phyloP scores from a whole-genome alignment of 257 asterid species.

The Solanum chaucha region DNA sequence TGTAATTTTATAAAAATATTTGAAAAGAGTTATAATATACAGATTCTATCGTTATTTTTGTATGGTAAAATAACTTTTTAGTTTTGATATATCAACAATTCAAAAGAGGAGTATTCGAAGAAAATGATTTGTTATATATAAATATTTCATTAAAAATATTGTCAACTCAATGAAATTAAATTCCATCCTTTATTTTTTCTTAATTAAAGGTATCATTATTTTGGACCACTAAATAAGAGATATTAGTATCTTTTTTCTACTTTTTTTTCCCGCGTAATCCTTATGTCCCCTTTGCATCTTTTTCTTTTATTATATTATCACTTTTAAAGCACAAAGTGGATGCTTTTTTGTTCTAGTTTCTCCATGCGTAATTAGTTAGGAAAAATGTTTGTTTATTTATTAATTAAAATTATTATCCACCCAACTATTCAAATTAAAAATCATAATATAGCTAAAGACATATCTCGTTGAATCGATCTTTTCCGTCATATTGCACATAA shows the following conservation, averaged over 20 bases:
- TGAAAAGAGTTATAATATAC: too few species aligned
- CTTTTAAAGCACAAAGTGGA: background rate
- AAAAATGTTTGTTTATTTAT: background rate
- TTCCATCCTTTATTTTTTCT: background rate
- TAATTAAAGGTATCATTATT: background rate
- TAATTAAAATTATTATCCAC: background rate
- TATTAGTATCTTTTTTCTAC: background rate
- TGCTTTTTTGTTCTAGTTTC: background rate
- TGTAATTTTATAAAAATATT: too few species aligned
- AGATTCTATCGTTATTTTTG: too few species aligned
- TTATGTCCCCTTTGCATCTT: background rate
- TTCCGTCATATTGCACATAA: too few species aligned
- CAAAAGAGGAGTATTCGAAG: too few species aligned
- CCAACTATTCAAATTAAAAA: background rate
- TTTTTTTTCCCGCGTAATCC: background rate
- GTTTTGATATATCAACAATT: background rate
- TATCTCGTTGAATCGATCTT: background rate
- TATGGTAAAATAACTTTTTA: too few species aligned
- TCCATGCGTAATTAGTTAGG: background rate
- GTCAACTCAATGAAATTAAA: background rate
- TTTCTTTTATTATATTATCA: background rate
- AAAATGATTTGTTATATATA: too few species aligned
- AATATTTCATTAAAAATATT: background rate
- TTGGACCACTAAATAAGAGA: background rate
- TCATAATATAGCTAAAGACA: too few species aligned